Evolutionary conservation across 257 asterid genomes (phyloP).

Genomic region (Penstemon davidsonii): DNA sequence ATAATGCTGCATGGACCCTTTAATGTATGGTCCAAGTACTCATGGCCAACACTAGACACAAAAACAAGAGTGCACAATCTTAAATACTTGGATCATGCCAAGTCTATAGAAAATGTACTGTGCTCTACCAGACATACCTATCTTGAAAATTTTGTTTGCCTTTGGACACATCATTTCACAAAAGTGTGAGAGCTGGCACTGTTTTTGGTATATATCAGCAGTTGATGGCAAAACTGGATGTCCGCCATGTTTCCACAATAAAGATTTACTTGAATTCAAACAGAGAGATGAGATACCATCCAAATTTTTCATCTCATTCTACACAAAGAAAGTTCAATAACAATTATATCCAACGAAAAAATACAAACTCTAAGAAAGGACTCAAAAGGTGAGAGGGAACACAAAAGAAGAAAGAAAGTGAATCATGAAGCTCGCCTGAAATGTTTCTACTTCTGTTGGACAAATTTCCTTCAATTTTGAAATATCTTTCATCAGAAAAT

Average conservation of each 20-base stretch:
- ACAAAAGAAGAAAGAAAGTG: conserved; percentile 22
- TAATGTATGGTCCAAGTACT: not conserved
- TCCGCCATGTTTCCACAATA: conserved; percentile 91
- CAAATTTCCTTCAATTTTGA: conserved; percentile 44
- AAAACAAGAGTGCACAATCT: conserved; percentile 1
- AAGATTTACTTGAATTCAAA: conserved; percentile 54
- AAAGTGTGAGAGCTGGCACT: conserved; percentile 49
- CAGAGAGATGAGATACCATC: conserved; percentile 40
- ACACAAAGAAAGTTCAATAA: conserved; percentile 28
- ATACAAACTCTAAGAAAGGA: not conserved
- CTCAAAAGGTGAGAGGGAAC: not conserved
- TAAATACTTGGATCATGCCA: conserved; percentile 18
- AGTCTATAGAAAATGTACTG: conserved; percentile 5
- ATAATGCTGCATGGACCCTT: not conserved
- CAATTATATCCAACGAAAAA: conserved; percentile 2
- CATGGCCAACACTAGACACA: not conserved
- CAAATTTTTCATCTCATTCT: conserved; percentile 49
- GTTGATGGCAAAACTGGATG: conserved; percentile 78
- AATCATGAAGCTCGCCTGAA: conserved; percentile 51
- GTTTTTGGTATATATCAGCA: conserved; percentile 60
- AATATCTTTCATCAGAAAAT: conserved; percentile 56
- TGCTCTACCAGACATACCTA: conserved; percentile 37
- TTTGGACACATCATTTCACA: conserved; percentile 73
- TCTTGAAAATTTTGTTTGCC: conserved; percentile 37
- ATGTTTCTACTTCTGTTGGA: conserved; percentile 55